These are phyloP conservation scores for Lactuca sativa DNA, from an alignment of 129 eudicot genomes.

Conservation along the genomic window DNA sequence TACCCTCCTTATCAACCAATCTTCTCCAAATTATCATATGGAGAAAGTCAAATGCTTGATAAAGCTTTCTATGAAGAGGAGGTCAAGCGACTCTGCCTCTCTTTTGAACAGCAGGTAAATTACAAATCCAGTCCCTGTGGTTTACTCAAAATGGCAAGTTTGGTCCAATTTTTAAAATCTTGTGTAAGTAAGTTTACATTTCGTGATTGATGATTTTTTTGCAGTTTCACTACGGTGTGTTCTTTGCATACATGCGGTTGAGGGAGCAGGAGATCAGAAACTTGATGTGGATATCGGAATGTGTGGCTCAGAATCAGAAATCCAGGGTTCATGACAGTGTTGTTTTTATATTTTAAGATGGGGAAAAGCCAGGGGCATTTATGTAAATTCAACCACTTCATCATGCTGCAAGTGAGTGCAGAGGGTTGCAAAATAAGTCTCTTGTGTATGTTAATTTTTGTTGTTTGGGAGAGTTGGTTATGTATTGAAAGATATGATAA, in stretches of 20 bases:
- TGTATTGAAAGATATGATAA: constrained; percentile 13
- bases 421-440: constrained; percentile 27
- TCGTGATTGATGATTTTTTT: not conserved
- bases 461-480: constrained; percentile 7
- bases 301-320: constrained; percentile 98
- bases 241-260: constrained; percentile 89
- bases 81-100: constrained; percentile 89
- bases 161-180: no score
- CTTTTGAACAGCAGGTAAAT: constrained; percentile 91
- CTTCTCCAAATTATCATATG: constrained; percentile 82
- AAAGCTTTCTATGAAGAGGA: constrained; percentile 99
- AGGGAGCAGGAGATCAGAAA: constrained; percentile 96
- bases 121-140: no score
- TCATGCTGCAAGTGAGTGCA: constrained; percentile 18
- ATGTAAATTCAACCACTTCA: constrained; percentile 31
- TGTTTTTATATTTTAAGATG: constrained; percentile 63
- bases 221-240: constrained; percentile 95
- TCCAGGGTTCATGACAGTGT: constrained; percentile 95
- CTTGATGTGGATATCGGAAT: constrained; percentile 99
- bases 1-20: constrained; percentile 97
- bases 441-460: constrained; percentile 24
- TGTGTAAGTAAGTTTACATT: no score
- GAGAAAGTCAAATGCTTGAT: constrained; percentile 98
- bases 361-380: not conserved
- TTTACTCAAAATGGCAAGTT: no score